Evolutionary conservation across 441 rosid genomes (phyloP), one percentile per base, ranked within the genome.

Genomic region (Syzygium malaccense): DNA sequence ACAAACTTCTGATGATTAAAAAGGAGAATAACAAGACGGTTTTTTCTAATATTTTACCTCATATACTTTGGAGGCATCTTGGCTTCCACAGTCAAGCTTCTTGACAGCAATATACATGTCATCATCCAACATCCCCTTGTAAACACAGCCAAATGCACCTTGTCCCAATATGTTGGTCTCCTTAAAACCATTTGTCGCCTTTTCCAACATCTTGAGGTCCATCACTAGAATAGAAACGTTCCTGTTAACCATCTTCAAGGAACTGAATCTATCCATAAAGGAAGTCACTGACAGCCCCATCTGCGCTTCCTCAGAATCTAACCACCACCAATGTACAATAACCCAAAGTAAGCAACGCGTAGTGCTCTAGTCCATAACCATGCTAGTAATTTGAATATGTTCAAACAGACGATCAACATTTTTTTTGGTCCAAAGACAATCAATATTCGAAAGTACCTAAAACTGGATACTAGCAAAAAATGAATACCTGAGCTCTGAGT

Each of bases 401-500:
- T 41, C 28, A 41, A 75, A 41, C 83, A 75, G 51, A 71, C n/a
- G 4, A 71, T 10, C 80, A 1, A 37, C 80, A 6, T 71, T 37
- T 14, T 10, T 71, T 37, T 37, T 10, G 13, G 28, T 49, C 51
- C 14, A 86, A 75, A 64, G 78, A 32, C 45, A 33, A 84, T 64
- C 56, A n/a, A 32, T 32, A 18, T 37, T n/a, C 7, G 45, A 25
- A 80, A 80, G 30, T 6, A 25, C 62, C 62, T 57, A 25, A 57
- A 20, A 75, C 83, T 75, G 51, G 83, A 37, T 41, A 14, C 51
- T 41, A 41, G 83, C 26, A 54, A 83, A 88, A 91, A 80, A 55
- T 87, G 90, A n/a, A 87, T 87, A 96, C 98, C 98, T 91, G 96
- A 91, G 90, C 64, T 90, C 62, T 91, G 94, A 57, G 90, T 85